phyloP scores from a whole-genome alignment of 495 filamentous ascomycete genomes.

The Podospora australis region DNA sequence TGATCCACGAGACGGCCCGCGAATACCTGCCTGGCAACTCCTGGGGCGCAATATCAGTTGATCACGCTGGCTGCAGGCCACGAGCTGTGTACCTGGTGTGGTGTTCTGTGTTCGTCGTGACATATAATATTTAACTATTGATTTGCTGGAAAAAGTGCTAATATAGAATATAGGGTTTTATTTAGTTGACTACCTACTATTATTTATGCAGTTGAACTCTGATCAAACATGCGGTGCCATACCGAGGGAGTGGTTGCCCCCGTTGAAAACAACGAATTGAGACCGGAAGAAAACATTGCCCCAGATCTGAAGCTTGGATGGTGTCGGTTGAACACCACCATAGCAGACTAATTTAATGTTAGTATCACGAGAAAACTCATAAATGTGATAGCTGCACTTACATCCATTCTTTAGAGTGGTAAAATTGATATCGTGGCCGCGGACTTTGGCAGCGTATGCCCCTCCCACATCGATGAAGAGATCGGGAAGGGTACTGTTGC shows the following conservation, averaged over 20 bases:
- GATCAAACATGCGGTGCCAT: neutral
- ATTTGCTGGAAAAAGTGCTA: too few species aligned
- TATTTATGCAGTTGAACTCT: too few species aligned
- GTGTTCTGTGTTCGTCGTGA: too few species aligned
- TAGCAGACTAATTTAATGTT: neutral
- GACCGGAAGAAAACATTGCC: neutral
- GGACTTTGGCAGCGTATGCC: slow-evolving; percentile 52
- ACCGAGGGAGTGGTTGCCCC: neutral
- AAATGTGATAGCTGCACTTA: slow-evolving; percentile 33
- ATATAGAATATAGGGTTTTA: neutral
- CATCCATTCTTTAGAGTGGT: slow-evolving; percentile 43
- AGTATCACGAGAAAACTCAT: neutral
- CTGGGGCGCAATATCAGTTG: too few species aligned
- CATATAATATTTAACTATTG: too few species aligned
- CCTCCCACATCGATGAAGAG: slow-evolving; percentile 60
- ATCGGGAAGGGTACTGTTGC: slow-evolving; percentile 53
- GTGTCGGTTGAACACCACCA: neutral
- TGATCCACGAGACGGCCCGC: too few species aligned
- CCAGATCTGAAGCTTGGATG: neutral
- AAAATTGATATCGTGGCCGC: slow-evolving; percentile 64
- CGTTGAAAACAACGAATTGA: neutral
- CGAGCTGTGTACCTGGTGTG: too few species aligned
- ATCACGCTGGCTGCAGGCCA: too few species aligned
- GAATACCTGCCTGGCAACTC: too few species aligned
- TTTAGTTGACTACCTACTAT: too few species aligned